A percentile compares a stretch with the other conserved stretches of the same genome.
Evolutionary conservation across 306 rosid species (phyloP).

Genomic region (Citrullus mucosospermus): DNA sequence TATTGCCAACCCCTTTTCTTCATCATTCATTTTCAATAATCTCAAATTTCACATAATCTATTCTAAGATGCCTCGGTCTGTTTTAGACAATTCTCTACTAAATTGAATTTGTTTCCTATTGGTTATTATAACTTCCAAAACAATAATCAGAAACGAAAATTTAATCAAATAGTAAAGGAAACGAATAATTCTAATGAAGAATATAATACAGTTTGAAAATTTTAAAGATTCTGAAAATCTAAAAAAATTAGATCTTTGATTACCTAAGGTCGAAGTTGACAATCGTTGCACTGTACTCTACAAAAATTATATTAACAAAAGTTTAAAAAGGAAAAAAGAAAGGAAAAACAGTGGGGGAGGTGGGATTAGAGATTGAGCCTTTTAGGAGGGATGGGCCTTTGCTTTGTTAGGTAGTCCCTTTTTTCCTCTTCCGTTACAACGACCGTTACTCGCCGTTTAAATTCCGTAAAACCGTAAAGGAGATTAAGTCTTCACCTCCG

Average conservation of each 20-base stretch:
- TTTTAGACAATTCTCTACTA: too few species aligned
- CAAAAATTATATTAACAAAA: constrained; percentile 5
- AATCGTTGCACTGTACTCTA: not conserved
- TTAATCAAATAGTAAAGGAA: not conserved
- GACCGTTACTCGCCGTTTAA: not conserved
- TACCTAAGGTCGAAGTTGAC: not conserved
- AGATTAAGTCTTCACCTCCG: not conserved
- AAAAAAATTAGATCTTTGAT: not conserved
- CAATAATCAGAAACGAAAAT: too few species aligned
- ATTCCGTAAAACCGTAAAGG: not conserved
- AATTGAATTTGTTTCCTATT: too few species aligned
- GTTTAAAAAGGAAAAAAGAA: not conserved
- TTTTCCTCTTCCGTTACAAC: constrained; percentile 5
- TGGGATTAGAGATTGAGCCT: not conserved
- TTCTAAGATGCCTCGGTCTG: not conserved
- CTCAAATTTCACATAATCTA: not conserved
- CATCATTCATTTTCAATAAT: not conserved
- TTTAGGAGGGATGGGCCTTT: not conserved
- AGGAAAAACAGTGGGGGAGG: not conserved
- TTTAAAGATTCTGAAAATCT: not conserved
- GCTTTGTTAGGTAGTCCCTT: not conserved
- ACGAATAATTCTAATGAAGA: not conserved
- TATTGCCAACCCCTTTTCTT: not conserved
- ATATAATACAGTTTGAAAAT: not conserved
- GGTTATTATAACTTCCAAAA: too few species aligned